Evolutionary conservation across 2,329 filamentous ascomycete species (phyloP).

Genomic region (Xylaria sp.): DNA sequence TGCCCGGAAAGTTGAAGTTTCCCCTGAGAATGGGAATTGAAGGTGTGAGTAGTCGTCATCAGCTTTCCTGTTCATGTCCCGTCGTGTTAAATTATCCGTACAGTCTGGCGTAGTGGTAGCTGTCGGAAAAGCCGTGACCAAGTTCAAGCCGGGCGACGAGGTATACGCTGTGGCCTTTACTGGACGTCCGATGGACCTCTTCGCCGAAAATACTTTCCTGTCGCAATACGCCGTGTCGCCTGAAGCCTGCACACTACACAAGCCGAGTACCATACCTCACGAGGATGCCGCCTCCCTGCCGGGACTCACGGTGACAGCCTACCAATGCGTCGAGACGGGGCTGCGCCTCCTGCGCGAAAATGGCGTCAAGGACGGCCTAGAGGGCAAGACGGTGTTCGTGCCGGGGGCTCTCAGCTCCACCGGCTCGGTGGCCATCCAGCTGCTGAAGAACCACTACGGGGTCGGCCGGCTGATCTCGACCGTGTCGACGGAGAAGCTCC

Average conservation of each 20-base stretch:
- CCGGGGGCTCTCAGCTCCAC: conserved; percentile 61
- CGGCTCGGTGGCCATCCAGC: conserved; percentile 58
- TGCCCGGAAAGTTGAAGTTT: conserved; percentile 44
- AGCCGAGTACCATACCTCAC: conserved; percentile 46
- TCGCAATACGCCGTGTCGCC: conserved; percentile 55
- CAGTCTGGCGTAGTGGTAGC: conserved; percentile 48
- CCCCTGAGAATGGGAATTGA: conserved; percentile 23
- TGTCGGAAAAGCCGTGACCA: conserved; percentile 45
- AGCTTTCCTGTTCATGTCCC: background rate
- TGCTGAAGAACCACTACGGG: conserved; percentile 62
- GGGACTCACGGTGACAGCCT: conserved; percentile 52
- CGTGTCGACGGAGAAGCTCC: conserved; percentile 62
- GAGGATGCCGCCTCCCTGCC: conserved; percentile 53
- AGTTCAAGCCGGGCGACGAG: conserved; percentile 49
- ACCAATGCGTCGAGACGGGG: conserved; percentile 56
- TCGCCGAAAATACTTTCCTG: conserved; percentile 48
- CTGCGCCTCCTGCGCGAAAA: conserved; percentile 50
- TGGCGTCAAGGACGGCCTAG: conserved; percentile 50
- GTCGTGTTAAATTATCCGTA: background rate
- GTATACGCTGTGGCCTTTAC: conserved; percentile 54
- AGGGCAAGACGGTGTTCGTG: conserved; percentile 63
- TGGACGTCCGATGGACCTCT: conserved; percentile 51
- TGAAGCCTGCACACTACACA: conserved; percentile 50
- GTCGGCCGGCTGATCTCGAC: conserved; percentile 61
- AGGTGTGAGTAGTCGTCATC: conserved; percentile 24